Evolutionary conservation across 1,139 yeast genomes (phyloP).

Genomic region (Pichia sp.): DNA sequence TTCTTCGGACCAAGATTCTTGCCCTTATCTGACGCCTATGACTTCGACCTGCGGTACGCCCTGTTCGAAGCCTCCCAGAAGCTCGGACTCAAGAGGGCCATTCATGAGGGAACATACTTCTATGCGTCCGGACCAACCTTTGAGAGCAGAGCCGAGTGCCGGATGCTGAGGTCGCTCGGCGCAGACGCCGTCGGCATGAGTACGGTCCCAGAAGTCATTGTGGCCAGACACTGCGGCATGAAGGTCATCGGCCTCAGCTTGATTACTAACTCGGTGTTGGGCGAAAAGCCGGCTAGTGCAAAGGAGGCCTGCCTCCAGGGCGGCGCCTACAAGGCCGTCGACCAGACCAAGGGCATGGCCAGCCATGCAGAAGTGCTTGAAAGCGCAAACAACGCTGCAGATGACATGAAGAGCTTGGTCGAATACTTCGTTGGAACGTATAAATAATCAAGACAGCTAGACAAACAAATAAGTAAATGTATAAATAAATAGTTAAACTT

Average conservation of each 20-base stretch:
- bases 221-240: slow-evolving; percentile 85
- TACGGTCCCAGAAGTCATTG: slow-evolving; percentile 91
- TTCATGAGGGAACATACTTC: slow-evolving; percentile 84
- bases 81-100: slow-evolving; percentile 47
- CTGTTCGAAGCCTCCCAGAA: slow-evolving; percentile 49
- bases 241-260: slow-evolving; percentile 78
- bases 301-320: slow-evolving; percentile 34
- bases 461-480: slow-evolving; percentile 8
- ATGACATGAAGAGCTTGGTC: slow-evolving; percentile 69
- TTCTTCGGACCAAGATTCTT: slow-evolving; percentile 81
- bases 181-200: slow-evolving; percentile 98
- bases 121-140: slow-evolving; percentile 93
- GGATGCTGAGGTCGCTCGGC: slow-evolving; percentile 66
- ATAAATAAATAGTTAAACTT: slow-evolving; percentile 2
- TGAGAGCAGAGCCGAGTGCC: slow-evolving; percentile 89
- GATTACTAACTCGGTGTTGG: slow-evolving; percentile 79
- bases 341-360: slow-evolving; percentile 75
- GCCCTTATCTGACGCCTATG: slow-evolving; percentile 88
- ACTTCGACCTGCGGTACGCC: slow-evolving; percentile 58
- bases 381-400: slow-evolving; percentile 74
- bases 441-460: slow-evolving; percentile 4
- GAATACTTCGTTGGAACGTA: slow-evolving; percentile 52
- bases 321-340: slow-evolving; percentile 24
- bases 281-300: slow-evolving; percentile 73
- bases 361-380: slow-evolving; percentile 85